Evolutionary conservation across 192 early-diverging fungal genomes (phyloP).

Genomic region (Podila horticola): DNA sequence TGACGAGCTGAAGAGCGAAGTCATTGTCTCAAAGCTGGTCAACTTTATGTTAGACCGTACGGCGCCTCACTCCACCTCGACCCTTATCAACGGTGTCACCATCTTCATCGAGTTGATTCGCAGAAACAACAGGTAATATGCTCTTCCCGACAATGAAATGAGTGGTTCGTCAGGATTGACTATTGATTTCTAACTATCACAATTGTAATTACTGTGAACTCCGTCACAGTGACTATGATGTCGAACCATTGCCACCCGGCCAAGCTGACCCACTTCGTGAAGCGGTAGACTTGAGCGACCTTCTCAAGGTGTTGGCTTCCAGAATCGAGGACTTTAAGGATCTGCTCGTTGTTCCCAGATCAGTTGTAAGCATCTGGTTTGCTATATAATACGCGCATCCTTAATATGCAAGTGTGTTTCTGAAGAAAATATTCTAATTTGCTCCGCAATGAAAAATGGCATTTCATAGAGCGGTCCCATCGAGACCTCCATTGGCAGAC

Average conservation of each 20-base stretch:
- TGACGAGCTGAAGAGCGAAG: slow-evolving; percentile 78
- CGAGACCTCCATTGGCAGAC: slow-evolving; percentile 81
- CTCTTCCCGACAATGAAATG: neutral
- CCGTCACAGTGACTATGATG: slow-evolving; percentile 50
- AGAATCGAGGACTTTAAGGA: slow-evolving; percentile 82
- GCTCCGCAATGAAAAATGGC: neutral
- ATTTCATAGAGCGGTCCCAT: slow-evolving; percentile 60
- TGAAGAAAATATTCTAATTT: neutral
- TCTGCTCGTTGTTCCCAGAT: slow-evolving; percentile 79
- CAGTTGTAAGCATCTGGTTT: slow-evolving; percentile 61
- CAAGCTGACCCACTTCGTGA: slow-evolving; percentile 31
- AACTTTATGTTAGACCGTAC: slow-evolving; percentile 86
- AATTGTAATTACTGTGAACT: neutral
- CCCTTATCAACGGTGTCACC: slow-evolving; percentile 92
- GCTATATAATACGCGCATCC: too few relatives aligned
- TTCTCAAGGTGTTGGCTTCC: slow-evolving; percentile 87
- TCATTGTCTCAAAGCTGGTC: slow-evolving; percentile 80
- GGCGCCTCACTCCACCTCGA: slow-evolving; percentile 85
- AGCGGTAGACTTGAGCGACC: slow-evolving; percentile 86
- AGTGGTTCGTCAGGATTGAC: neutral
- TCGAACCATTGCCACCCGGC: slow-evolving; percentile 47
- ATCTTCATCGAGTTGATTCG: slow-evolving; percentile 99
- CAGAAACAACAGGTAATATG: slow-evolving; percentile 86
- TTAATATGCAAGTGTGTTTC: too few relatives aligned
- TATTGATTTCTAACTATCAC: neutral